These are phyloP conservation scores for Phaeosphaeriaceae sp. DNA, from an alignment of 2,329 filamentous ascomycete genomes.

Conservation along the genomic window DNA sequence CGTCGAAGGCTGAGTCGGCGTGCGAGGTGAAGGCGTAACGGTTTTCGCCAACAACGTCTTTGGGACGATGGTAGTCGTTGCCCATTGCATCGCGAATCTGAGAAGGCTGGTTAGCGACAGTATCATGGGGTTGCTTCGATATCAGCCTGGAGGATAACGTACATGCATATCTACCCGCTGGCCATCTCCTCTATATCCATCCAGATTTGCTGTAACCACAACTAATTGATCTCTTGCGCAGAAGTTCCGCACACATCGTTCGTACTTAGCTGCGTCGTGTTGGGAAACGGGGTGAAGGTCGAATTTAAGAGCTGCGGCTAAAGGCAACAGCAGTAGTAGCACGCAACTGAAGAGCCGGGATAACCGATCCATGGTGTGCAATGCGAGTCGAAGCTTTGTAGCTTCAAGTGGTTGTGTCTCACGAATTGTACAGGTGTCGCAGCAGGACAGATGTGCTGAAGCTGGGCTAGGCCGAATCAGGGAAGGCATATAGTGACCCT, in stretches of 20 bases:
- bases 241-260: conserved; percentile 96
- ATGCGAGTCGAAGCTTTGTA: conserved; percentile 14
- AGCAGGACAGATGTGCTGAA: conserved; percentile 42
- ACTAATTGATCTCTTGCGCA: conserved; percentile 90
- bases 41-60: conserved; percentile 89
- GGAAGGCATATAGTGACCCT: conserved; percentile 19
- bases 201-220: conserved; percentile 88
- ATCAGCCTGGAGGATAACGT: conserved; percentile 50
- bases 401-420: conserved; percentile 27
- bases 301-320: conserved; percentile 81
- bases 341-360: conserved; percentile 39
- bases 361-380: conserved; percentile 44
- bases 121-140: neutral
- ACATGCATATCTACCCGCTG: conserved; percentile 95
- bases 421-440: conserved; percentile 29
- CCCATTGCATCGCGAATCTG: conserved; percentile 95
- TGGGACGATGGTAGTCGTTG: conserved; percentile 93
- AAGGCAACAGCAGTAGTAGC: conserved; percentile 50
- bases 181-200: conserved; percentile 87
- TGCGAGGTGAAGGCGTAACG: conserved; percentile 94
- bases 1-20: conserved; percentile 89
- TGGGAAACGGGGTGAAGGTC: conserved; percentile 76
- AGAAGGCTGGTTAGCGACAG: conserved; percentile 1
- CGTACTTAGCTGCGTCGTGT: conserved; percentile 68
- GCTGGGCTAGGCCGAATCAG: conserved; percentile 26